A percentile compares a stretch with the other conserved stretches of the same genome.
Conservation (phyloP, 2,329 filamentous ascomycete species). For the Hypoxylon sp. region DNA sequence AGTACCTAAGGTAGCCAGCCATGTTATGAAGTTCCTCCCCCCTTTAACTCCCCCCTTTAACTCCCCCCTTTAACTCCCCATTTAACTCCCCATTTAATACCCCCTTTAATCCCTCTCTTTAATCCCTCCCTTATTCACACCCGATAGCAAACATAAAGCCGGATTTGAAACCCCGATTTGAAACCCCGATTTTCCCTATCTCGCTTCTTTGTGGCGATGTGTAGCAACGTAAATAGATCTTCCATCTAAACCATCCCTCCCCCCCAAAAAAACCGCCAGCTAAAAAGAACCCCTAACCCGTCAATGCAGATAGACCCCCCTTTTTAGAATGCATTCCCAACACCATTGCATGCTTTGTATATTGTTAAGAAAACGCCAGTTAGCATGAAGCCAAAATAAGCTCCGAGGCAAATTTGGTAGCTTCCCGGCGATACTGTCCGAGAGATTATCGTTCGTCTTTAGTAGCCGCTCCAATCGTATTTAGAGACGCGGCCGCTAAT, state of each 20-base stretch:
- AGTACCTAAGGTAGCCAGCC: too few species aligned
- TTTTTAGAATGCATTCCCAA: conserved; percentile 1
- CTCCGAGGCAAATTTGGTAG: conserved; percentile 64
- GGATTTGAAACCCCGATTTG: background rate
- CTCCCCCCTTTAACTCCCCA: too few species aligned
- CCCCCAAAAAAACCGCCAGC: background rate
- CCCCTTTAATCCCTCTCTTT: background rate
- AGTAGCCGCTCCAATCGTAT: background rate
- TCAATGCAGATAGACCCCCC: background rate
- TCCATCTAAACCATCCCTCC: background rate
- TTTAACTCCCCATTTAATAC: background rate
- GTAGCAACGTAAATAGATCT: background rate
- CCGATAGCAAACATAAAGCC: background rate
- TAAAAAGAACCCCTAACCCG: background rate
- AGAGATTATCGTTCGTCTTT: conserved; percentile 63
- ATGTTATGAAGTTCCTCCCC: background rate
- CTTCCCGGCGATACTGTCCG: conserved; percentile 67
- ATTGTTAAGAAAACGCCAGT: background rate
- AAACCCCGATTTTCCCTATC: background rate
- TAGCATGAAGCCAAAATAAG: conserved; percentile 27
- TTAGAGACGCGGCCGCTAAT: conserved; percentile 11
- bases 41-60: too few species aligned
- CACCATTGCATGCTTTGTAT: conserved; percentile 13
- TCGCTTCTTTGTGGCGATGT: conserved; percentile 3
- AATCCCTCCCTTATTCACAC: conserved; percentile 1